Base-by-base conservation (phyloP, 2,329 filamentous ascomycete species). In the Sporothrix pallida region DNA sequence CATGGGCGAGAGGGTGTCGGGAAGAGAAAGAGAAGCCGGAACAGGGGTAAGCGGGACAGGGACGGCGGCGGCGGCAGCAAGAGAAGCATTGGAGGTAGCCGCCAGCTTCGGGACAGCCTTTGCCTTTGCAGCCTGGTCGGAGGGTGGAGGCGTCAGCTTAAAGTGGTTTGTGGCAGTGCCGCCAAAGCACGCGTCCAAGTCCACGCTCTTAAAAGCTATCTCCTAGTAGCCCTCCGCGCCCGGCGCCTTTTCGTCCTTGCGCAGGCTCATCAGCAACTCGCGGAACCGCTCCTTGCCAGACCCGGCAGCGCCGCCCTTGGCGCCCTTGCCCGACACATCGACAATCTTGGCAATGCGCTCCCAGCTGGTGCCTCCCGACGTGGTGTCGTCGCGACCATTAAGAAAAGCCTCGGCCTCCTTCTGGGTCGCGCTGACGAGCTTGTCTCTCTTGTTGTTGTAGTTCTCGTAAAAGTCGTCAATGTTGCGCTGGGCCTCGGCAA, bases 401-500 rank as follows among this genome's bases (percentile, higher is more conserved):
- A 98, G 85, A 83, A 98, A 99, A 80, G 97, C 91, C 80, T 98
- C 95, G 7, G 95, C 96, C 78, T 99, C 96, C 82, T 93, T 92
- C 79, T 92, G 90, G 73, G 95, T 96, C 85, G 97, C 93, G 26
- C 92, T 87, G 78, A 98, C 92, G 74, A 89, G 90, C 88, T 98
- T 98, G 82, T 99, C 96, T 82, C 96, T 95, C 86, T 98, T 97
- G 83, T 92, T 91, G 86, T 98, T 98, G 87, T 99, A 99, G 84
- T 97, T 98, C 81, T 98, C 95, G 87, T 99, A 99, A 85, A 98
- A 99, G 82, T 98, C 96, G 82, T 99, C 96, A 77, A 99, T 97
- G 82, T 97, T 96, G 81, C 95, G 89, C 80, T 94, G 94, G 12
- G 96, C 96, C 78, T 96, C 94, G 81, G 93, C 90, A 80, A 98